Conservation (phyloP, 2,329 filamentous ascomycete species). For the Fusarium sp. region DNA sequence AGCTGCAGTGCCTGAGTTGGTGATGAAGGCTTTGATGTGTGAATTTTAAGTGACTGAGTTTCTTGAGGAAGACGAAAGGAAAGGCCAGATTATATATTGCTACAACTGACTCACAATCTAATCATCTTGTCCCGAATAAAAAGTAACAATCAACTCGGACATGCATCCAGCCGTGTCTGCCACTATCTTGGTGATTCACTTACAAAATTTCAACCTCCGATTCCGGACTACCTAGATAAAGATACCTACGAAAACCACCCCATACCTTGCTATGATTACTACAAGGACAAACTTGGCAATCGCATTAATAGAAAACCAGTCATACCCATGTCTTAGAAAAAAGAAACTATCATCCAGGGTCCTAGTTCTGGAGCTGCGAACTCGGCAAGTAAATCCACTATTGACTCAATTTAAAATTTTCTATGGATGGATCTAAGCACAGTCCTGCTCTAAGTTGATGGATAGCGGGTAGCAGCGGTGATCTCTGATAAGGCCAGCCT, state of each 20-base stretch:
- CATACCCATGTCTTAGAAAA: background rate
- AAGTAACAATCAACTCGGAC: background rate
- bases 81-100: background rate
- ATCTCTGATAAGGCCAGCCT: background rate
- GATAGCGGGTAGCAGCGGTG: background rate
- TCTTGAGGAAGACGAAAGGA: background rate
- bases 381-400: background rate
- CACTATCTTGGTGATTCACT: constrained; percentile 15
- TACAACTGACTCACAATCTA: constrained; percentile 1
- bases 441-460: background rate
- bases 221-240: background rate
- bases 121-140: background rate
- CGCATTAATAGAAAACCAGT: background rate
- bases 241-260: background rate
- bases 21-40: background rate
- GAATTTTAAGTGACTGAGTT: background rate
- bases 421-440: background rate
- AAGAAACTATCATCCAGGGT: background rate
- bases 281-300: background rate
- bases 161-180: background rate
- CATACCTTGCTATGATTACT: background rate
- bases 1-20: background rate
- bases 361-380: constrained; percentile 1
- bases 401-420: constrained; percentile 10
- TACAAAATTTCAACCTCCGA: constrained; percentile 16